These are phyloP conservation scores for Straminergon stramineum DNA, from an alignment of 225 moss, liverwort and hornwort genomes.

Conservation along the genomic window DNA sequence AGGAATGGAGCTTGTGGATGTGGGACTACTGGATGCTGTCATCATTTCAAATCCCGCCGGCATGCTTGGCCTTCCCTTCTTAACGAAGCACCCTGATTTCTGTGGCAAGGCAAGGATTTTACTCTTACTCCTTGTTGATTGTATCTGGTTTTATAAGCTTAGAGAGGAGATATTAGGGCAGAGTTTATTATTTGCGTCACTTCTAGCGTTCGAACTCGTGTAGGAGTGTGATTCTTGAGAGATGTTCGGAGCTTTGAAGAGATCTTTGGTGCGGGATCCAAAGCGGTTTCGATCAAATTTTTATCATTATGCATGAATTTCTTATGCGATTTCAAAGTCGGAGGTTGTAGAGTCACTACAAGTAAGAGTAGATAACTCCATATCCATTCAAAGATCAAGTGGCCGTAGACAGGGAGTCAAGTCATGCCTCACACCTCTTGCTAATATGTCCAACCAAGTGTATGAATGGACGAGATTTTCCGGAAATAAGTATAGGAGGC, in stretches of 20 bases:
- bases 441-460: neutral
- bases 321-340: neutral
- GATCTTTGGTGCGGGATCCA: neutral
- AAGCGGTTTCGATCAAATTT: neutral
- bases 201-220: neutral
- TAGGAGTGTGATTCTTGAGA: neutral
- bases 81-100: slow-evolving; percentile 72
- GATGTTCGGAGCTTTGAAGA: neutral
- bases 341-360: neutral
- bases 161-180: neutral
- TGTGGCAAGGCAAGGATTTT: slow-evolving; percentile 48
- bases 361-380: neutral
- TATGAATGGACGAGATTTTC: neutral
- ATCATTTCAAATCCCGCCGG: slow-evolving; percentile 76
- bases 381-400: neutral
- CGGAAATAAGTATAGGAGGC: neutral
- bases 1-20: slow-evolving; percentile 58
- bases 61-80: slow-evolving; percentile 87
- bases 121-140: neutral
- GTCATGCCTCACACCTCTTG: neutral
- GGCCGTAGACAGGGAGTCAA: neutral
- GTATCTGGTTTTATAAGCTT: neutral
- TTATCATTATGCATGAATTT: neutral
- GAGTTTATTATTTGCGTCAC: neutral
- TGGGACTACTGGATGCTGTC: slow-evolving; percentile 67